Base-by-base conservation (phyloP, 305 asterid species). In the Fraxinus sp. region DNA sequence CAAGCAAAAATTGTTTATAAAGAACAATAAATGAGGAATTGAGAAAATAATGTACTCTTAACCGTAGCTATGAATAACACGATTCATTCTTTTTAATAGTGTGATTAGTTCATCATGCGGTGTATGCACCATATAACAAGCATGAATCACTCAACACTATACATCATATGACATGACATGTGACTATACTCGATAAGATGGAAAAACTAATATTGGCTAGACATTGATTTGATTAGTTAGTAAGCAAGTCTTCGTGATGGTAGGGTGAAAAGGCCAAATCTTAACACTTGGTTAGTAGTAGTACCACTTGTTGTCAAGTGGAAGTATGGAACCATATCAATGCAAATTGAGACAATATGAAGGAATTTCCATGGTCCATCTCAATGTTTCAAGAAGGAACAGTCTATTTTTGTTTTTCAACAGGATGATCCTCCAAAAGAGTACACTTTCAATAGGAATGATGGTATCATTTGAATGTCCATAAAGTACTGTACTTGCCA, bases 301-400 rank as follows among this genome's bases (percentile, higher is more conserved):
- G 41, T 55, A 80, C 83, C 83, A 72, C 79, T 72, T 72, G 78
- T 71, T 32, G 32, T 11, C 11, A 41, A 26, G 64, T 55, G 64
- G 28, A 74, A 64, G 32, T 28, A 3, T 1, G 32, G 32, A 28
- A 28, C 39, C 2, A 39, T 41, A 57, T 59, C 46, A 3, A 26
- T 66, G 49, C 3, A 70, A 70, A 70, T 18, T 70, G 55, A 2
- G 73, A 80, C 83, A 71, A 24, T 71, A 55, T 16, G 22, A 20
- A 5, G 9, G 64, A 5, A 55, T 55, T 55, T 55, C 6, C 24
- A 55, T 18, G 64, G 10, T 55, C 24, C 24, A 55, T 52, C 16
- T 52, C 64, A 52, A 52, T 52, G 7, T 52, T 30, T 71, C 37
- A 13, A n/a, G 5, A 14, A 71, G 11, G 13, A 32, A 26, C 7